Conservation (phyloP, 192 early-diverging fungal genomes). For the Umbelopsis sp. region DNA sequence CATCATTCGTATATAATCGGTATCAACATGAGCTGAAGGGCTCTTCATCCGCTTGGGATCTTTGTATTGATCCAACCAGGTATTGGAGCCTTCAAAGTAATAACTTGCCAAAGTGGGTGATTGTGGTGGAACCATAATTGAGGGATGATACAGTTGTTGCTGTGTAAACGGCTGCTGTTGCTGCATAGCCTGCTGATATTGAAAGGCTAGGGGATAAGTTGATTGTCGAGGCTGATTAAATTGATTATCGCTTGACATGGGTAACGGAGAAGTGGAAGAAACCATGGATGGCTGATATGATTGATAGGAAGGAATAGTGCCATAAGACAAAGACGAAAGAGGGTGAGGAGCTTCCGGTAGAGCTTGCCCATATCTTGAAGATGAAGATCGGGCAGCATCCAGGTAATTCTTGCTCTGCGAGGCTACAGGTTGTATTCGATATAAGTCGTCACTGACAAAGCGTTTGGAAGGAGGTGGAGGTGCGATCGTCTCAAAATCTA, state of each 20-base stretch:
- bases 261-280: neutral
- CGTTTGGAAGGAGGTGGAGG: constrained; percentile 25
- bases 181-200: constrained; percentile 26
- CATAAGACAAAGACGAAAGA: constrained; percentile 2
- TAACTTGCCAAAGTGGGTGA: constrained; percentile 54
- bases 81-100: constrained; percentile 47
- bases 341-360: neutral
- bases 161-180: constrained; percentile 51
- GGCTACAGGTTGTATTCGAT: neutral
- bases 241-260: constrained; percentile 28
- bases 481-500: constrained; percentile 23
- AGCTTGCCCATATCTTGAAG: constrained; percentile 1
- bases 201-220: too few relatives aligned
- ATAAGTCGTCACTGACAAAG: constrained; percentile 6
- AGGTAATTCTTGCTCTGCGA: neutral
- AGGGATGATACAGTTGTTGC: constrained; percentile 36
- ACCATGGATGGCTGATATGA: neutral
- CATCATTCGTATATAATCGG: constrained; percentile 23
- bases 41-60: constrained; percentile 29
- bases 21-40: constrained; percentile 28
- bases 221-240: constrained; percentile 17
- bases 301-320: neutral
- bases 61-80: constrained; percentile 45
- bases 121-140: constrained; percentile 59
- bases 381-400: constrained; percentile 6